Conservation (phyloP, 2,329 filamentous ascomycete species). For the Aspergillus ruber region DNA sequence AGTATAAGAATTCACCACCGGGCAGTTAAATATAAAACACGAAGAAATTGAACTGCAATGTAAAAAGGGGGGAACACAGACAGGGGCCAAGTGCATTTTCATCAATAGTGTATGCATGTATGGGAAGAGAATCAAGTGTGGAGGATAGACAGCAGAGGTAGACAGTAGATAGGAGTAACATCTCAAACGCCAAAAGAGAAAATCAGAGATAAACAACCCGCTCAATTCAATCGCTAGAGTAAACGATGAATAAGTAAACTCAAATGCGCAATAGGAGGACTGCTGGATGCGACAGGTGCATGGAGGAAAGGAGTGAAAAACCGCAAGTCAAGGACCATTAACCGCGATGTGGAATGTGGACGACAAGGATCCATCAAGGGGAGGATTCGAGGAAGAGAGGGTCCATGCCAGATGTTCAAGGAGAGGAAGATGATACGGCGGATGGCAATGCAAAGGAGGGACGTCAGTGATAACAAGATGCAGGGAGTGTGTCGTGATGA, state of each 20-base stretch:
- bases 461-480: neutral
- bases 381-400: neutral
- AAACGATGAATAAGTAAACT: conserved; percentile 19
- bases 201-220: conserved; percentile 18
- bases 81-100: neutral
- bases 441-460: neutral
- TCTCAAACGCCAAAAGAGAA: conserved; percentile 17
- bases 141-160: neutral
- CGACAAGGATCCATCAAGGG: neutral
- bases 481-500: neutral
- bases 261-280: conserved; percentile 9
- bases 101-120: neutral
- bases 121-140: neutral
- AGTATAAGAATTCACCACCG: neutral
- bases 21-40: neutral
- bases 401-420: neutral
- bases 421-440: neutral
- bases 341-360: neutral
- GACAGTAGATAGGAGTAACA: conserved; percentile 6
- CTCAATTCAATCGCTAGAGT: conserved; percentile 26
- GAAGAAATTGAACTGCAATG: neutral
- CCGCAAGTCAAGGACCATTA: neutral
- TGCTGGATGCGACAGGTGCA: neutral
- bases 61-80: neutral
- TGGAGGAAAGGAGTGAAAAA: neutral